Evolutionary conservation across 1,284 basidiomycete genomes (phyloP).

Genomic region (Neotropicomus parvogracilis): DNA sequence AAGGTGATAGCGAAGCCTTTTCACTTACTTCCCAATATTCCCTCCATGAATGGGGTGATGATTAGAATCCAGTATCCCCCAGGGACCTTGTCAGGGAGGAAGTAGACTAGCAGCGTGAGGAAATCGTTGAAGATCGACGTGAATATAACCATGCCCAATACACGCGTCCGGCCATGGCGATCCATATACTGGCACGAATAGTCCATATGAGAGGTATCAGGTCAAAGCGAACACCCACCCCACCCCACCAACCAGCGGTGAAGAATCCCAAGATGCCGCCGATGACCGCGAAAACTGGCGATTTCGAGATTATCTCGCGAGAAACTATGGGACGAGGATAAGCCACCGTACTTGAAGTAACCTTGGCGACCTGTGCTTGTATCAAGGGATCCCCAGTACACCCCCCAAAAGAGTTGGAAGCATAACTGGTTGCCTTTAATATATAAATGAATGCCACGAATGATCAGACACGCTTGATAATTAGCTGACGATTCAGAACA

Average conservation of each 20-base stretch:
- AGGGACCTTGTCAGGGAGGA: neutral
- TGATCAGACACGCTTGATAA: neutral
- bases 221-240: neutral
- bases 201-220: neutral
- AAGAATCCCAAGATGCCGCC: neutral
- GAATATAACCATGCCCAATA: neutral
- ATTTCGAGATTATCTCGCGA: neutral
- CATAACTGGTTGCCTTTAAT: too few species aligned
- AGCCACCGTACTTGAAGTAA: neutral
- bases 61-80: neutral
- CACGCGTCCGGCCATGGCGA: neutral
- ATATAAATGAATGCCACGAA: neutral
- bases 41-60: neutral
- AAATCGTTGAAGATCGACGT: neutral
- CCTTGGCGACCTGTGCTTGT: neutral
- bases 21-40: neutral
- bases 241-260: neutral
- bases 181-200: neutral
- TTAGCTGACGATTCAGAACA: neutral
- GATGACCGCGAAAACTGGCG: neutral
- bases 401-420: neutral
- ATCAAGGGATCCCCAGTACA: neutral
- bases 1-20: too few species aligned
- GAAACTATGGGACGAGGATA: neutral
- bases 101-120: neutral